Base-by-base conservation (phyloP, 139 green algal species). In the Chlorella sp. region DNA sequence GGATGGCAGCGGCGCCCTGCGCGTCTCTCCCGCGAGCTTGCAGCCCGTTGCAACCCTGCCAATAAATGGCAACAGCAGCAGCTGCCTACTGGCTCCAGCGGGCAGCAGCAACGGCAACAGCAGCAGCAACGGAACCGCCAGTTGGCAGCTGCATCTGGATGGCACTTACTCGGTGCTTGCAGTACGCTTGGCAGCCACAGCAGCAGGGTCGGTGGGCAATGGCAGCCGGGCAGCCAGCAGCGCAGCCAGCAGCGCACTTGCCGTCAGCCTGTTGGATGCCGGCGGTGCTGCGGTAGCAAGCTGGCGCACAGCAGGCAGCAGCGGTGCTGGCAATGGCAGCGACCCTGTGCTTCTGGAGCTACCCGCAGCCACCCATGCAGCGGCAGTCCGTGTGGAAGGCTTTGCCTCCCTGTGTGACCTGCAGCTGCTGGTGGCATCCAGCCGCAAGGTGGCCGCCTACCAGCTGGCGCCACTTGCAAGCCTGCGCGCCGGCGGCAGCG, bases 141-240 rank as follows among this genome's bases (percentile, higher is more conserved):
- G 75, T 30, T 81, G 75, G 75, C 55, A 81, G 75, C 75, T 82
- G 36, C 57, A 72, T 36, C 76, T 82, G 32, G 76, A 82, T 13
- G 76, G 76, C 3, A 82, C n/a, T 60, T 82, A 82, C 26, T 63
- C 56, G 0, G 36, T 82, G 60, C 60, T 82, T 26, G 76, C 76
- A 2, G 36, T 84, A 28, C n/a, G 17, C 28, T 47, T 84, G 41
- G 21, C 34, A 4, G 76, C 36, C 26, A 17, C 6, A 28, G 15
- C 75, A 17, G 47, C 73, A 41, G 39, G 38, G 32, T 5, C 11
- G n/a, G 64, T 15, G 51, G 15, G 32, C 69, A 44, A 67, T 28
- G n/a, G 41, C 72, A 41, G 41, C 72, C 12, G 30, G 30, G 21
- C 18, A 23, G 74, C 32, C 17, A 64, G 26, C 38, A 30, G 13